These are phyloP conservation scores for Friedmanniomyces simplex DNA, from an alignment of 495 filamentous ascomycete species.

Conservation along the genomic window DNA sequence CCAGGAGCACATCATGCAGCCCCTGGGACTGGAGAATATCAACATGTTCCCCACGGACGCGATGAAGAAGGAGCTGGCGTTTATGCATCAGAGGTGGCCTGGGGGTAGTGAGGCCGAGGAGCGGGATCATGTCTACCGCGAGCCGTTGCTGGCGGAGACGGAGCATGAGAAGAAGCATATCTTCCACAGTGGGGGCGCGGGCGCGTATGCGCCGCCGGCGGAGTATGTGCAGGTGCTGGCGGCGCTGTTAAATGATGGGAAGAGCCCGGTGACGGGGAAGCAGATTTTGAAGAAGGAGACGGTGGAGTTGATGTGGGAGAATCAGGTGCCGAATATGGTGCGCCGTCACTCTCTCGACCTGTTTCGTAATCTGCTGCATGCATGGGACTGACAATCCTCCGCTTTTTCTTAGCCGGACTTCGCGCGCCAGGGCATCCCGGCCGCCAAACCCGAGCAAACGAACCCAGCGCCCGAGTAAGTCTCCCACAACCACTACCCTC, in stretches of 20 bases:
- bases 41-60: constrained; percentile 43
- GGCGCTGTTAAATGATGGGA: constrained; percentile 30
- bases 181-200: constrained; percentile 48
- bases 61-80: constrained; percentile 42
- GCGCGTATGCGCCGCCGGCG: constrained; percentile 41
- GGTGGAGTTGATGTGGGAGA: constrained; percentile 48
- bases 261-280: constrained; percentile 34
- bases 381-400: not conserved
- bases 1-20: constrained; percentile 45
- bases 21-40: constrained; percentile 43
- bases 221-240: constrained; percentile 42
- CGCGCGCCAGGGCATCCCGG: constrained; percentile 33
- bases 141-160: constrained; percentile 32
- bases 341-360: not conserved
- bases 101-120: constrained; percentile 29
- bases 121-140: constrained; percentile 41
- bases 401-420: constrained; percentile 36
- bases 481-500: not conserved
- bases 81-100: constrained; percentile 38
- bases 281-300: constrained; percentile 42
- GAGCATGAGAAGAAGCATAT: constrained; percentile 28
- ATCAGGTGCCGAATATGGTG: constrained; percentile 44
- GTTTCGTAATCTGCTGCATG: not conserved
- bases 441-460: constrained; percentile 43
- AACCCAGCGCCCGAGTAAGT: constrained; percentile 31